Evolutionary conservation across 225 moss, liverwort and hornwort genomes (phyloP).

Genomic region (Antitrichia curtipendula): DNA sequence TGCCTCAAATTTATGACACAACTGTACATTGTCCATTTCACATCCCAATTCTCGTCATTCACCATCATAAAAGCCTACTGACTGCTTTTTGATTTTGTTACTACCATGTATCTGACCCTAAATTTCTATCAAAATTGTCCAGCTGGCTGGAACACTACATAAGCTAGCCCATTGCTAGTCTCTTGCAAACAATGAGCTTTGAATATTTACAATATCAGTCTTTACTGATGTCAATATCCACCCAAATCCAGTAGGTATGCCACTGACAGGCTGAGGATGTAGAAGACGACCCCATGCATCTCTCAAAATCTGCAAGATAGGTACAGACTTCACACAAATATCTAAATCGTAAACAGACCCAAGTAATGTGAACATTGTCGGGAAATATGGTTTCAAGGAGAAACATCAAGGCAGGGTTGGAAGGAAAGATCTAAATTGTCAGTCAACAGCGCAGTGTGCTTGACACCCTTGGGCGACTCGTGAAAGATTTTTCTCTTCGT

Average conservation of each 20-base stretch:
- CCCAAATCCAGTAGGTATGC: not conserved
- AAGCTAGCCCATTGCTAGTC: not conserved
- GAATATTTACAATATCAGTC: not conserved
- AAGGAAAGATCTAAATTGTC: conserved; percentile 12
- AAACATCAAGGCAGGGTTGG: conserved; percentile 19
- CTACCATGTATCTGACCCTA: not conserved
- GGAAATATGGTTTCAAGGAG: not conserved
- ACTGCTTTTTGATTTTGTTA: not conserved
- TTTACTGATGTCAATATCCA: not conserved
- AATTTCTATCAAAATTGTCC: not conserved
- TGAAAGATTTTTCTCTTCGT: conserved; percentile 2
- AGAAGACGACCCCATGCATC: not conserved
- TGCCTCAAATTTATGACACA: not conserved
- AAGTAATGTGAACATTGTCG: not conserved
- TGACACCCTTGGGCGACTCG: conserved; percentile 5
- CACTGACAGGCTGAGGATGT: not conserved
- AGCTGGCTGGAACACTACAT: not conserved
- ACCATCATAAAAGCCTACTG: not conserved
- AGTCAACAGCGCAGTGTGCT: not conserved
- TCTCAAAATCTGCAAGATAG: not conserved
- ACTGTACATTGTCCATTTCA: not conserved
- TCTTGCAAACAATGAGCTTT: not conserved
- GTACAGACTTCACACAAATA: not conserved
- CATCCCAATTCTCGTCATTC: not conserved
- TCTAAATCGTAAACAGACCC: not conserved